Conservation (phyloP, 1,284 basidiomycete species). For the Ceratobasidium sp. region DNA sequence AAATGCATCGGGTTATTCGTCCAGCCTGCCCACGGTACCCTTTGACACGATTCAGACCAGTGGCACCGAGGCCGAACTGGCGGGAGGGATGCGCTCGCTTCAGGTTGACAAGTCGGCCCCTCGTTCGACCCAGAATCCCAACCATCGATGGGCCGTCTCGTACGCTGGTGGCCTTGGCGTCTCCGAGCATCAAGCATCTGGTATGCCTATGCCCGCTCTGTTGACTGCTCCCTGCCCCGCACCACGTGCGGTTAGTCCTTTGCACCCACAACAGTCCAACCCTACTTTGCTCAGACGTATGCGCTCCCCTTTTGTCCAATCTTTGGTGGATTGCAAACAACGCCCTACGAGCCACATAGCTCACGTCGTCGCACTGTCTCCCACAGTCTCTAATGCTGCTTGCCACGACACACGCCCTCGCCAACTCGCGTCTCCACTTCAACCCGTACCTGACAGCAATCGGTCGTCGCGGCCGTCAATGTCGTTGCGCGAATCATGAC, state of each 20-base stretch:
- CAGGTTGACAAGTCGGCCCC: constrained; percentile 64
- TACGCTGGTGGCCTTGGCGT: constrained; percentile 24
- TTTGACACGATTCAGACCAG: constrained; percentile 18
- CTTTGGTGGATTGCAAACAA: no score
- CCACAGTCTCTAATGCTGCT: no score
- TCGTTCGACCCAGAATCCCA: constrained; percentile 9
- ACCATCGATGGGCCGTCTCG: constrained; percentile 22
- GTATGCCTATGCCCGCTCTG: constrained; percentile 33
- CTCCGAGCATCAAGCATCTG: constrained; percentile 17
- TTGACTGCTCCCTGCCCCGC: neutral
- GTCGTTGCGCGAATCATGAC: constrained; percentile 41
- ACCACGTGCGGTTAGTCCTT: constrained; percentile 7
- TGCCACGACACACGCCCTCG: no score
- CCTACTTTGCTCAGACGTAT: constrained; percentile 14
- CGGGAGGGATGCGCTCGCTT: constrained; percentile 71
- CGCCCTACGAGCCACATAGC: no score
- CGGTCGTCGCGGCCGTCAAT: constrained; percentile 33
- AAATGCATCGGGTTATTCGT: constrained; percentile 9
- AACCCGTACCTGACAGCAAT: no score
- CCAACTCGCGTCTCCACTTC: no score
- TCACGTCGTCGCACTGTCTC: no score
- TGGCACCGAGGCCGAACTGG: constrained; percentile 56
- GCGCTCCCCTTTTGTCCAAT: no score
- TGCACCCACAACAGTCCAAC: constrained; percentile 23
- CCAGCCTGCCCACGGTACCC: constrained; percentile 13